A percentile compares a stretch with the other conserved stretches of the same genome.
These are phyloP conservation scores for Rusavskia elegans DNA, from an alignment of 495 filamentous ascomycete species.

Conservation along the genomic window DNA sequence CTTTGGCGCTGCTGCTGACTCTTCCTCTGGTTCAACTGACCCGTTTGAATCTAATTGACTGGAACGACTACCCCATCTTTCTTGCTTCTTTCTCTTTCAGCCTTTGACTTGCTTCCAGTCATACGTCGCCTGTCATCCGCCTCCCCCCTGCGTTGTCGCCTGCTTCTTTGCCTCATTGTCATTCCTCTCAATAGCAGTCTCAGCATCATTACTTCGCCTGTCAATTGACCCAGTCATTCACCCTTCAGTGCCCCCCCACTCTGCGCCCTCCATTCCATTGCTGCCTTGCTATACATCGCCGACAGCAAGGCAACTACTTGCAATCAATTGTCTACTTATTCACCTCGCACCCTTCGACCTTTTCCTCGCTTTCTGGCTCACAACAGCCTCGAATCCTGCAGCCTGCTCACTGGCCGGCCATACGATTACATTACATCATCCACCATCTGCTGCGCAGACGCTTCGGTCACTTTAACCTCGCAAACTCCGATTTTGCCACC, in stretches of 20 bases:
- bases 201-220: neutral
- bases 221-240: conserved; percentile 2
- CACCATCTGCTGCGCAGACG: neutral
- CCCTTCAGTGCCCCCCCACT: neutral
- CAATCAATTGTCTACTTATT: neutral
- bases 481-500: conserved; percentile 8
- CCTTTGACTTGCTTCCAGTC: neutral
- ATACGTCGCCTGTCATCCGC: neutral
- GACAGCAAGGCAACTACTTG: neutral
- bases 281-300: neutral
- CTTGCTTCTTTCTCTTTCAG: neutral
- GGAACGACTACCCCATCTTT: neutral
- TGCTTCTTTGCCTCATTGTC: neutral
- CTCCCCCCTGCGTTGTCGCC: conserved; percentile 1
- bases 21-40: neutral
- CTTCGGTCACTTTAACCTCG: neutral
- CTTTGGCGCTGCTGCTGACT: neutral
- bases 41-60: neutral
- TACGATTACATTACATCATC: neutral
- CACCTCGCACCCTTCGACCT: neutral
- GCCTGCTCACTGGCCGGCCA: neutral
- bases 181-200: neutral
- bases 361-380: neutral
- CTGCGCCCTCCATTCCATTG: neutral
- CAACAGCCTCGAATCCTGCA: neutral